Percentiles rank a stretch among this genome's conserved stretches.
Evolutionary conservation across 257 asterid genomes (phyloP).

Genomic region (Nicotiana paniculata): DNA sequence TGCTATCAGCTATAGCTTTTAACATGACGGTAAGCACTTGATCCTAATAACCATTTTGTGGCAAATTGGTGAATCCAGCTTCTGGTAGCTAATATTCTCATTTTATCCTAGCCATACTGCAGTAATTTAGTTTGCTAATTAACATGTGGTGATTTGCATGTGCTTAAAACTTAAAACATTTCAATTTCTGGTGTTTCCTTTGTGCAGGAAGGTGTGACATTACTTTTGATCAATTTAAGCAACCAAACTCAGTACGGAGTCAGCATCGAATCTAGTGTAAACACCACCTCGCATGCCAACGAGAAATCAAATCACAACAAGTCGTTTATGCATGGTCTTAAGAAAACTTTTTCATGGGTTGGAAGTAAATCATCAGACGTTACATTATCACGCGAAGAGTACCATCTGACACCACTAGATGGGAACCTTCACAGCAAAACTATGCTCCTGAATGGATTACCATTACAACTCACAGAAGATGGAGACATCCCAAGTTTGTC

Average conservation of each 20-base stretch:
- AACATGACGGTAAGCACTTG: too few relatives aligned
- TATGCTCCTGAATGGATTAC: conserved; percentile 55
- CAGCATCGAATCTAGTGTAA: conserved; percentile 32
- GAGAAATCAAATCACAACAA: conserved; percentile 15
- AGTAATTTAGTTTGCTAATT: neutral
- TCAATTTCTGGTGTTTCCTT: neutral
- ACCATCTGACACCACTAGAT: conserved; percentile 59
- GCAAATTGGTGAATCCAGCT: neutral
- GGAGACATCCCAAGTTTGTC: conserved; percentile 46
- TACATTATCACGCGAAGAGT: conserved; percentile 57
- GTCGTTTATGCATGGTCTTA: conserved; percentile 37
- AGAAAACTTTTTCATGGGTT: conserved; percentile 63
- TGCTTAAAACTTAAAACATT: neutral
- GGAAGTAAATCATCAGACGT: conserved; percentile 63
- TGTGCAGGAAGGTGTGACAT: conserved; percentile 63
- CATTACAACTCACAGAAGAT: conserved; percentile 33
- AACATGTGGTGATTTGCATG: neutral
- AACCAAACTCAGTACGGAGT: conserved; percentile 44
- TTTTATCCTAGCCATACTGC: neutral
- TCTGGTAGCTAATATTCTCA: neutral
- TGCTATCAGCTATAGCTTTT: too few relatives aligned
- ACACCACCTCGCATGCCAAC: neutral
- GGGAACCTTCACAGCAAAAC: conserved; percentile 48
- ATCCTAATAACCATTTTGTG: neutral
- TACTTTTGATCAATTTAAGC: conserved; percentile 82